Evolutionary conservation across 2,329 filamentous ascomycete species (phyloP), one percentile per base, ranked within the genome.

Genomic region (Xylariaceae sp.): DNA sequence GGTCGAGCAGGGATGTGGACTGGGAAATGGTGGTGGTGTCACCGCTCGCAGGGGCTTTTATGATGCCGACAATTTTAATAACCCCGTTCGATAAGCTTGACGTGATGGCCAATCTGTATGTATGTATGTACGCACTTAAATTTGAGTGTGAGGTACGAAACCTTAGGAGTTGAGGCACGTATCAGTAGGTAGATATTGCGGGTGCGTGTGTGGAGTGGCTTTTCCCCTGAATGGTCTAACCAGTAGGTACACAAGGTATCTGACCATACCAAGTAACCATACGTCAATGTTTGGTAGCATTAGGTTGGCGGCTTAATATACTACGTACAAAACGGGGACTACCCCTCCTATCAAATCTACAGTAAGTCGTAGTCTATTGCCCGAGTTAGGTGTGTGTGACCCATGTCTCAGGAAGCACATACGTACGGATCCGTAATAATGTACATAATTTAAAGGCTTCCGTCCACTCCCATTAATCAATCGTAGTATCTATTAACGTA

Each of bases 91-190:
- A 62, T 60, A 50, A 62, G 57, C 57, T 57, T 60, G 60, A 62
- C 57, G 60, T 60, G 60, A 62, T 62, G 32, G 61, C 61, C 61
- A 65, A 59, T 64, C 63, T 56, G 48, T 59, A 44, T 52, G 52
- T 44, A 52, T n/a, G n/a, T n/a, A n/a, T 16, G 32, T 12, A 16
- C 32, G 14, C 14, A 37, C 32, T 7, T 7, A 37, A 37, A 12
- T 4, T 16, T 37, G 32, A 37, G 32, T n/a, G n/a, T n/a, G n/a
- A n/a, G n/a, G n/a, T n/a, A n/a, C n/a, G n/a, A n/a, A n/a, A n/a
- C n/a, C n/a, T n/a, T n/a, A n/a, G n/a, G n/a, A n/a, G n/a, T n/a
- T n/a, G n/a, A n/a, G n/a, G n/a, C n/a, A n/a, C n/a, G 32, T 37
- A 37, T 37, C 32, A 29, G 26, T n/a, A n/a, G 23, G 23, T 20